phyloP scores from a whole-genome alignment of 345 rosid species.

The Eucalyptus camaldulensis region DNA sequence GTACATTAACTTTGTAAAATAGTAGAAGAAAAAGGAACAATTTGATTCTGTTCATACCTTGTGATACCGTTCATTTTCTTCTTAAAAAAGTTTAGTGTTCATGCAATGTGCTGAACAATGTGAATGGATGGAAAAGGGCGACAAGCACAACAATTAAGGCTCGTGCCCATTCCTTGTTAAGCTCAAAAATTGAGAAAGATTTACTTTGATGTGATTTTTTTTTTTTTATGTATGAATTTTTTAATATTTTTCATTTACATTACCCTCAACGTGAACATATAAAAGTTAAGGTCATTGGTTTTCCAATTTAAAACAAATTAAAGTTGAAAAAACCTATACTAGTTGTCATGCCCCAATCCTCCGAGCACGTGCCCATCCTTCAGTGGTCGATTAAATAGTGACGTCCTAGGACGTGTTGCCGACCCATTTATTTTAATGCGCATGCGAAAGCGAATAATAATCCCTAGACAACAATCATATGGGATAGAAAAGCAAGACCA shows the following conservation, averaged over 20 bases:
- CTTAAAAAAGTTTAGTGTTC: background rate
- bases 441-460: no score
- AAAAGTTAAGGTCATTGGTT: background rate
- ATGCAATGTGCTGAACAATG: background rate
- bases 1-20: background rate
- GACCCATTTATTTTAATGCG: no score
- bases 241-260: background rate
- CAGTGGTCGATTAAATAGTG: no score
- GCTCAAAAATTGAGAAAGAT: background rate
- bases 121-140: background rate
- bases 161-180: background rate
- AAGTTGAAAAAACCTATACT: no score
- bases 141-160: background rate
- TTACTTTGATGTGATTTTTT: no score
- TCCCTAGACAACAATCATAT: no score
- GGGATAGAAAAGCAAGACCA: no score
- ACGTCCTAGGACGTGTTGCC: no score
- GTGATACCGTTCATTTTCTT: background rate
- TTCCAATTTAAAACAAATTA: no score
- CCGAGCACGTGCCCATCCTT: no score
- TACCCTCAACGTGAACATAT: background rate
- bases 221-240: no score
- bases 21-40: background rate
- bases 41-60: background rate
- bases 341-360: no score